These are phyloP conservation scores for Xerocomus amazonicus DNA, from an alignment of 1,284 basidiomycete genomes.

Conservation along the genomic window DNA sequence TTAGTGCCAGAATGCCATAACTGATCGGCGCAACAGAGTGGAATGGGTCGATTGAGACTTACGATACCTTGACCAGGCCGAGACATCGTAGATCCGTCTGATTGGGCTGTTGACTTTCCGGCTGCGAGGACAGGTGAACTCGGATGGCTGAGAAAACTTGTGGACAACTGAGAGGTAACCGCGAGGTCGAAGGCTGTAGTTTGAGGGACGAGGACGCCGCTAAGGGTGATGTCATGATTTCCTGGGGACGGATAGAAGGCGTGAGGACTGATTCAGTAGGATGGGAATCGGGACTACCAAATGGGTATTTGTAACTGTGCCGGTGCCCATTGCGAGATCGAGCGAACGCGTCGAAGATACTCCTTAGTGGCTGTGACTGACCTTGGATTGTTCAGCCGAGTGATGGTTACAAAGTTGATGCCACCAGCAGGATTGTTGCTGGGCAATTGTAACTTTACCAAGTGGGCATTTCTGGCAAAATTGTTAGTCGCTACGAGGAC, in stretches of 20 bases:
- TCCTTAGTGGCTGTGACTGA: conserved; percentile 19
- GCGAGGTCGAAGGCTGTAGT: conserved; percentile 46
- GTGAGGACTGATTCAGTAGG: neutral
- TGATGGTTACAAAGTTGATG: conserved; percentile 61
- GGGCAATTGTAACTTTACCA: conserved; percentile 70
- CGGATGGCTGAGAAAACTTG: conserved; percentile 70
- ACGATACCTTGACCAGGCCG: conserved; percentile 69
- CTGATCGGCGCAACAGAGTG: conserved; percentile 52
- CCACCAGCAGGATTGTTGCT: conserved; percentile 67
- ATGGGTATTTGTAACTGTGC: conserved; percentile 46
- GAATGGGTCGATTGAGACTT: conserved; percentile 61
- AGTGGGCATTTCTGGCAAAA: conserved; percentile 55
- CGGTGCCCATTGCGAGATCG: conserved; percentile 68
- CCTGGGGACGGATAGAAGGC: conserved; percentile 44
- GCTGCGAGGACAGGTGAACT: conserved; percentile 56
- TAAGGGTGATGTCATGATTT: conserved; percentile 58
- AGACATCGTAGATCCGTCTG: conserved; percentile 52
- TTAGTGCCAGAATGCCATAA: conserved; percentile 62
- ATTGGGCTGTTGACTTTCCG: conserved; percentile 56
- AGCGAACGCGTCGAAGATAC: conserved; percentile 60
- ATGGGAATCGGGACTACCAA: conserved; percentile 39
- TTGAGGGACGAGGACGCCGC: conserved; percentile 59
- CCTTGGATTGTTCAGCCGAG: conserved; percentile 63
- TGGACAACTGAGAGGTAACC: conserved; percentile 63
- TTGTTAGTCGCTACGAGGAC: conserved; percentile 54